A percentile compares a stretch with the other conserved stretches of the same genome.
These are phyloP conservation scores for Rhodotorula diobovata DNA, from an alignment of 768 basidiomycete species.

Conservation along the genomic window DNA sequence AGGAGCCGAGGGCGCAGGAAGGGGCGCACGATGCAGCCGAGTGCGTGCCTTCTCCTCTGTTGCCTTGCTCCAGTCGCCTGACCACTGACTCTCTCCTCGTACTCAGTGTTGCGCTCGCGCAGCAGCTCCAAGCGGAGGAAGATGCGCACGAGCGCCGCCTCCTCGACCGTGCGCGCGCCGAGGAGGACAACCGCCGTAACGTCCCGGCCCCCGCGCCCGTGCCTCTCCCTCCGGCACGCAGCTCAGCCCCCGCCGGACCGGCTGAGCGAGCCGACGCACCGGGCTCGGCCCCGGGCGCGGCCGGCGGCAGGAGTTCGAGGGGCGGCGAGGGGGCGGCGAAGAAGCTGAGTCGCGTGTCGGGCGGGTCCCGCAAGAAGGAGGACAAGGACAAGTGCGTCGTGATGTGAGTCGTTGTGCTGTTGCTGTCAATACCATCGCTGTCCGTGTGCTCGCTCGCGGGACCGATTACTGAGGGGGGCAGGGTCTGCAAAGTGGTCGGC, in stretches of 20 bases:
- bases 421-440: no score
- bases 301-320: no score
- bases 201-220: no score
- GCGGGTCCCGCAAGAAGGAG: slow-evolving; percentile 41
- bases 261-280: slow-evolving; percentile 45
- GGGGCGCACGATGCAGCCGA: slow-evolving; percentile 52
- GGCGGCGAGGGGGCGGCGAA: not conserved
- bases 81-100: not conserved
- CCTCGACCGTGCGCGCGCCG: not conserved
- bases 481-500: no score
- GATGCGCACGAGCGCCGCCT: slow-evolving; percentile 52
- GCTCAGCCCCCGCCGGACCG: no score
- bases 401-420: no score
- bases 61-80: not conserved
- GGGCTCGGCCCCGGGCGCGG: slow-evolving; percentile 38
- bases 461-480: no score
- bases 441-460: no score
- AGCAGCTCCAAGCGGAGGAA: slow-evolving; percentile 74
- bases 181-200: slow-evolving; percentile 6
- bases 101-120: slow-evolving; percentile 63
- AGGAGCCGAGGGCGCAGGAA: slow-evolving; percentile 48
- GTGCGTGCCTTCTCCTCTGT: slow-evolving; percentile 48
- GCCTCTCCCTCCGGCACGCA: slow-evolving; percentile 46
- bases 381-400: slow-evolving; percentile 56
- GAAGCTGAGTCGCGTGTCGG: slow-evolving; percentile 41